Evolutionary conservation across 352 stramenopile genomes (phyloP).

Genomic region (Blastocystis sp.): DNA sequence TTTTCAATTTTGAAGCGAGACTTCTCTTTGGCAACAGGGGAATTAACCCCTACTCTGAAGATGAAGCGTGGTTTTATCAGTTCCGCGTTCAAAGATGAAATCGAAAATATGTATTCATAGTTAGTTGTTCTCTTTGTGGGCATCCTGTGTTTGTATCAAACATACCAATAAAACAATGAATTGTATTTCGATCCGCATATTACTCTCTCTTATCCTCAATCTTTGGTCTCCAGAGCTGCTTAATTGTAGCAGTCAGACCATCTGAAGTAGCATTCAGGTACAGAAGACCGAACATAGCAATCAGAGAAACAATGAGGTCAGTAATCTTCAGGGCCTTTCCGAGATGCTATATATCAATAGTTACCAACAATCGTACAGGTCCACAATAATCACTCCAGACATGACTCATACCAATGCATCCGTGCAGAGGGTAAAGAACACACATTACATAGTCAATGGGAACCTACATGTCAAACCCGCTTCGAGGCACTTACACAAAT

Average conservation of each 20-base stretch:
- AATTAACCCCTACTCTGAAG: conserved; percentile 92
- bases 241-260: conserved; percentile 63
- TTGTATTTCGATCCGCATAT: conserved; percentile 44
- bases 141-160: neutral
- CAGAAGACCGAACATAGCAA: conserved; percentile 61
- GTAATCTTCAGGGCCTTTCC: conserved; percentile 52
- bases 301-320: neutral
- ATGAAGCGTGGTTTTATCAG: conserved; percentile 86
- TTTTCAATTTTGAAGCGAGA: conserved; percentile 82
- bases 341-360: neutral
- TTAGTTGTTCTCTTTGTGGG: neutral
- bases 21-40: conserved; percentile 82
- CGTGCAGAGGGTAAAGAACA: conserved; percentile 66
- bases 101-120: conserved; percentile 82
- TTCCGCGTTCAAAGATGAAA: conserved; percentile 83
- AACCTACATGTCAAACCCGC: conserved; percentile 22
- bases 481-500: neutral
- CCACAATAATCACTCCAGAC: conserved; percentile 60
- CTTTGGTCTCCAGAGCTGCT: conserved; percentile 63
- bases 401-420: conserved; percentile 68
- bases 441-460: conserved; percentile 65
- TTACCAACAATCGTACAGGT: neutral
- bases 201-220: conserved; percentile 64
- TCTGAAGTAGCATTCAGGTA: conserved; percentile 64
- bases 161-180: conserved; percentile 26